Base-by-base conservation (phyloP, 805 yeast genomes). In the Starmerella sp. region DNA sequence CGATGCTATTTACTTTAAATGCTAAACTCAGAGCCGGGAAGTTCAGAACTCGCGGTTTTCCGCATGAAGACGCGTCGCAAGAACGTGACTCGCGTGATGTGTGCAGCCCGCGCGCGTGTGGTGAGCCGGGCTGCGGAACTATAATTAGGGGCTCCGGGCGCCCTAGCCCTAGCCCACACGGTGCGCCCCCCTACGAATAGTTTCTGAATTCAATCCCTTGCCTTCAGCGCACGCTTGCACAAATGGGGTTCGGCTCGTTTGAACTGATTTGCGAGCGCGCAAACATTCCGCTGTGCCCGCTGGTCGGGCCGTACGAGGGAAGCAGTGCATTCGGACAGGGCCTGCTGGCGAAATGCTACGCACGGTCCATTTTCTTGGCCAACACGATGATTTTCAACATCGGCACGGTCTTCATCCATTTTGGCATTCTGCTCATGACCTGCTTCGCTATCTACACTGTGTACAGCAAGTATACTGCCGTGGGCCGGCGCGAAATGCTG, bases 331-430 rank as follows among this genome's bases (percentile, higher is more conserved):
- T 60, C 32, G 53, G 74, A 34, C 68, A 74, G 6, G 96, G 96
- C 1, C 73, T 90, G 31, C 66, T 86, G 32, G 82, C 97, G 4
- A 67, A 69, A 41, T 91, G 97, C 70, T 91, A 87, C 62, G 83
- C 97, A 0, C 74, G 97, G 64, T 77, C 91, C 6, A 86, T 91
- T 28, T 89, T 84, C 61, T 66, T 91, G 42, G 96, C 96, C 52
- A 91, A 91, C 70, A 91, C 97, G 0, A 76, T 87, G 72, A 86
- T 91, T 22, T 91, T 89, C 71, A 87, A 87, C 67, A 75, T 87
- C 13, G 97, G 96, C 32, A 85, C 83, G 59, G 88, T 95, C 6
- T 85, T 91, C 66, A 79, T 89, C 22, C 87, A 90, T 65, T 81
- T 91, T 52, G 88, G 84, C 1, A 80, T 87, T 0, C 70, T 93